Conservation (phyloP, 352 stramenopile species). For the Phytophthora sojae region DNA sequence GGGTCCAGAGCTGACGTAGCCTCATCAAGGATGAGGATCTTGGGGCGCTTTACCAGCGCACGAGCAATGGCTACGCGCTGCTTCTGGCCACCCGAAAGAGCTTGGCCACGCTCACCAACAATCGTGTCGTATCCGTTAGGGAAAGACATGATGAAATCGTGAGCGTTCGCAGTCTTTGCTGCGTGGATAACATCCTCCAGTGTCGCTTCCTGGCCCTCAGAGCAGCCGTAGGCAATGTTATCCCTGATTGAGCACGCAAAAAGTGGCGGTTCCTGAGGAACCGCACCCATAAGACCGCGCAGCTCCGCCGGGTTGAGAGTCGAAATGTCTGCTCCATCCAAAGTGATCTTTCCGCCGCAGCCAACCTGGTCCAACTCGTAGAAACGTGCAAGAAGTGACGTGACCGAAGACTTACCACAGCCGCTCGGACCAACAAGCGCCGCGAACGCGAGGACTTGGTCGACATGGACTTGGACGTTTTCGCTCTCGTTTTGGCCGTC, state of each 20-base stretch:
- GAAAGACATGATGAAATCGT: constrained; percentile 83
- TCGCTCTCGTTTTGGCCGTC: too few species aligned
- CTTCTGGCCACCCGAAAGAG: constrained; percentile 82
- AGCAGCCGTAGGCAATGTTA: constrained; percentile 82
- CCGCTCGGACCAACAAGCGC: constrained; percentile 78
- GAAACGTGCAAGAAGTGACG: constrained; percentile 75
- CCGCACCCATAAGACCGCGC: constrained; percentile 68
- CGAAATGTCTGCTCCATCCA: constrained; percentile 71
- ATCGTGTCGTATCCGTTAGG: constrained; percentile 82
- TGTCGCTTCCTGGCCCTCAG: constrained; percentile 48
- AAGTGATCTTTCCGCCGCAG: constrained; percentile 58
- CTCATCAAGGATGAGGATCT: constrained; percentile 84
- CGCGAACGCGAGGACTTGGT: too few species aligned
- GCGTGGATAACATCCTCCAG: constrained; percentile 67
- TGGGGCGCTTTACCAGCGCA: constrained; percentile 76
- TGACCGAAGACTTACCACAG: constrained; percentile 79
- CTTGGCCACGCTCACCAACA: constrained; percentile 74
- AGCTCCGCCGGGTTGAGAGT: constrained; percentile 60
- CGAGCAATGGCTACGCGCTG: constrained; percentile 83
- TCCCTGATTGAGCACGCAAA: constrained; percentile 81
- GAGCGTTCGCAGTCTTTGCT: constrained; percentile 75
- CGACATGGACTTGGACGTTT: too few species aligned
- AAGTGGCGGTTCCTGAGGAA: constrained; percentile 76
- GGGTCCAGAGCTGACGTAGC: constrained; percentile 79
- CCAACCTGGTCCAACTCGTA: constrained; percentile 67